Evolutionary conservation across 139 green algal species (phyloP), one percentile per base, ranked within the genome.

Genomic region (Chlorella sorokiniana): DNA sequence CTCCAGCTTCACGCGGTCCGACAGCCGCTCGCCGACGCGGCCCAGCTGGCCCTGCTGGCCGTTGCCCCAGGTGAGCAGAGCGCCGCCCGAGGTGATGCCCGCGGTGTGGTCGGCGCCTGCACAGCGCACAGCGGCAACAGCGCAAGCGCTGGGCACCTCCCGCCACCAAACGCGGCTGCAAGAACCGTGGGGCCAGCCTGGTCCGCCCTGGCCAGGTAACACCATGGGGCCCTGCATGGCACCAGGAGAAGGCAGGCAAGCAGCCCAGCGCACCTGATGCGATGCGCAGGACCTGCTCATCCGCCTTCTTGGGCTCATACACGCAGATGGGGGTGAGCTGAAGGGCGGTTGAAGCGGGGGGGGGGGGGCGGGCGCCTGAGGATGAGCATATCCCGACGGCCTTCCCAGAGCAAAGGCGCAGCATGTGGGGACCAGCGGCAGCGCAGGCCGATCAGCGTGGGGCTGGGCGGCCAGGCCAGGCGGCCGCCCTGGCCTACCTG

Each of bases 31-130:
- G n/a, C 79, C 84, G 41, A 96, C 72, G 23, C 93, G 88, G 4
- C 94, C 94, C 40, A 98, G 93, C 90, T 97, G 93, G 9, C 95
- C 94, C 80, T 96, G 90, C 40, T 89, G 83, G 27, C 91, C 94
- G 33, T 88, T 91, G 78, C 95, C 95, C 93, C 93, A 98, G 0
- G 91, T 94, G 33, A 97, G 81, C 56, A 97, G 82, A 7, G 81
- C 68, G 20, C 93, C 92, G 35, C 64, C 63, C 2, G 77, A 67
- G 0, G 89, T 94, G 6, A 97, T 81, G 22, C 89, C 89, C 20
- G 85, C 83, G 1, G 87, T 87, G 83, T 98, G 94, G 59, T 96
- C 91, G 0, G 90, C 87, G 35, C 94, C 93, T 89, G 79, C 78
- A 16, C 5, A 38, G 33, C 37, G 11, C 41, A 9, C n/a, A 69